Evolutionary conservation across 768 basidiomycete genomes (phyloP), one percentile per base, ranked within the genome.

Genomic region (Psilocybe cyanescens): DNA sequence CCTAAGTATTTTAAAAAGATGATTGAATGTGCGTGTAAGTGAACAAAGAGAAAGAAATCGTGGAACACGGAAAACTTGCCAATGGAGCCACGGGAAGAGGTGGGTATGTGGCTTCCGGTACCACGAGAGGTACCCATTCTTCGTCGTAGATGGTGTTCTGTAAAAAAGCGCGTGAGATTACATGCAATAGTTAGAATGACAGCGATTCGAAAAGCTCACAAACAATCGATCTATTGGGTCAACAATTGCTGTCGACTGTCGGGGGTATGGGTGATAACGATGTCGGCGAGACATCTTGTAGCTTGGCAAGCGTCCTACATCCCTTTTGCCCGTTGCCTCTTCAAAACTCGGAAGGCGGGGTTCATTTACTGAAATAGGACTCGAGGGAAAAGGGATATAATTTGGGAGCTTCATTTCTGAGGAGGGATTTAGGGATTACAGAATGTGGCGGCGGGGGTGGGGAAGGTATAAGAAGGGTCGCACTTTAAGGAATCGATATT

Each of bases 91-190:
- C 41, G 5, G 47, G 50, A 16, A 16, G 51, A 14, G 17, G 49
- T 3, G 56, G 55, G 8, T 49, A 29, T 14, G 61, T 37, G 6
- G 14, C 50, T 24, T 63, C 60, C 2, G 70, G 68, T 28, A 68
- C 70, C 12, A 61, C 63, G 3, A 74, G 51, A 3, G 53, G 17
- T 9, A 68, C 51, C 2, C 54, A 52, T 31, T 65, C 65, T 4
- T 72, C 70, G 45, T 74, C 71, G 24, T 62, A 72, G 19, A 72
- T 64, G 2, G 73, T 74, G 48, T 72, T 68, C 73, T 74, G 49
- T 33, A 41, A 24, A 51, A 39, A 39, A n/a, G 29, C 8, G 56
- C 16, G 12, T 39, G 2, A 4, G n/a, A 29, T 48, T 1, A 47
- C 17, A 52, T 29, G 29, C 28, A 24, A 17, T 24, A 33, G 29